phyloP scores from a whole-genome alignment of 257 asterid species.

The Scutellaria minor region DNA sequence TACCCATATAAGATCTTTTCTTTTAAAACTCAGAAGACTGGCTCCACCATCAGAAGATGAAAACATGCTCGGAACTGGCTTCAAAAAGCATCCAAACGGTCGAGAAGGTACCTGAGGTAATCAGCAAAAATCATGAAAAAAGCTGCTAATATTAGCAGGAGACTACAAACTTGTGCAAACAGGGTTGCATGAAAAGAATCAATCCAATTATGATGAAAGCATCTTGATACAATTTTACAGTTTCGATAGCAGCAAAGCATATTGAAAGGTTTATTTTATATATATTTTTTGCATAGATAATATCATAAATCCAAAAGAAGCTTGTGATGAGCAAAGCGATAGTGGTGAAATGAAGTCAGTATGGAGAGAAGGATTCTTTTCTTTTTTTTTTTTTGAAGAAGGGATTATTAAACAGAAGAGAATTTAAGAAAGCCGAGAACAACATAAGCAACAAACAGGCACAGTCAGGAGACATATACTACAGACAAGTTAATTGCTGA shows the following conservation, averaged over 20 bases:
- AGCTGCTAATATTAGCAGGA: conserved; percentile 28
- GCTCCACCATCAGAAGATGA: conserved; percentile 87
- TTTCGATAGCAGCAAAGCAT: conserved; percentile 21
- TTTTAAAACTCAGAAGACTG: conserved; percentile 82
- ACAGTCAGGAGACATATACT: conserved; percentile 20
- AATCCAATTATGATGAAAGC: conserved; percentile 13
- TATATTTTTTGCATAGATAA: background rate
- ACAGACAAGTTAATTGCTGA: conserved; percentile 30
- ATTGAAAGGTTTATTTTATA: background rate
- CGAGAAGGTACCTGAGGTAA: conserved; percentile 82
- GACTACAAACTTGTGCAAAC: conserved; percentile 25
- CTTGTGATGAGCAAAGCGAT: conserved; percentile 12
- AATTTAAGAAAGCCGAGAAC: conserved; percentile 16
- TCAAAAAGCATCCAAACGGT: conserved; percentile 88
- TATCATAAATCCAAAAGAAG: conserved; percentile 23
- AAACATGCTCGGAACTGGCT: conserved; percentile 91
- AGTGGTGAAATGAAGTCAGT: conserved; percentile 18
- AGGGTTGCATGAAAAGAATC: conserved; percentile 23
- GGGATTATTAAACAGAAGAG: conserved; percentile 22
- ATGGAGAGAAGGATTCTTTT: background rate
- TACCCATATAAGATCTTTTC: conserved; percentile 94
- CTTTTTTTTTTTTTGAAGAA: too few relatives aligned
- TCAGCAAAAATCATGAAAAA: conserved; percentile 43
- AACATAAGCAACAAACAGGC: conserved; percentile 28
- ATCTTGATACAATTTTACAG: conserved; percentile 16